Conservation (phyloP, 1,139 yeast genomes). For the Blastobotrys proliferans region DNA sequence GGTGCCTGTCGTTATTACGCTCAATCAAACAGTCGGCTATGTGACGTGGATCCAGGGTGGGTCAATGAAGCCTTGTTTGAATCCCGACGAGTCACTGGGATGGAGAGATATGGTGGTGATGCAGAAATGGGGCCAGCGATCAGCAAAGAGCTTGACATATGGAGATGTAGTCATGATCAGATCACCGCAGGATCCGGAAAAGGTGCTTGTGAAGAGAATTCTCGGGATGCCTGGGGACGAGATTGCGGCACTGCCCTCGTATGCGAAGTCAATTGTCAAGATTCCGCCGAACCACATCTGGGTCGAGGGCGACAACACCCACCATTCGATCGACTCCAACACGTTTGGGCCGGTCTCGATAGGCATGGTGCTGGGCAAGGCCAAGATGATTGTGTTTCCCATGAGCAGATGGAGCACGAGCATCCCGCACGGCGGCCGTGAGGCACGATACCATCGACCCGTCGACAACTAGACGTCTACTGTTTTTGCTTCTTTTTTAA, state of each 20-base stretch:
- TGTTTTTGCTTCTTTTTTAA: not conserved
- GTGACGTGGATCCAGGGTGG: constrained; percentile 75
- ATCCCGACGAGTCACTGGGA: constrained; percentile 54
- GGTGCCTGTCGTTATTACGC: constrained; percentile 74
- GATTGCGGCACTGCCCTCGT: no score
- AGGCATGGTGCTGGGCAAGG: constrained; percentile 75
- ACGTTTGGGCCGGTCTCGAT: constrained; percentile 80
- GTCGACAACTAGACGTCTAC: not conserved
- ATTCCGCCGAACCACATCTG: constrained; percentile 81
- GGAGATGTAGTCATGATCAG: constrained; percentile 77
- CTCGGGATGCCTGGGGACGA: constrained; percentile 52
- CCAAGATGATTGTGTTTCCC: constrained; percentile 65
- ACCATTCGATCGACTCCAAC: constrained; percentile 81
- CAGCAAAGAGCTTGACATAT: constrained; percentile 43
- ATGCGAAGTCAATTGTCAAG: constrained; percentile 56
- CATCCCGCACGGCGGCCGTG: constrained; percentile 32
- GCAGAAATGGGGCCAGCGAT: constrained; percentile 57
- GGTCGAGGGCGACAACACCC: constrained; percentile 89
- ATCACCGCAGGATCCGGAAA: constrained; percentile 75
- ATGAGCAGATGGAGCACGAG: constrained; percentile 42
- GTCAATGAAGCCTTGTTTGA: constrained; percentile 88
- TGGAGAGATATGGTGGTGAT: constrained; percentile 64
- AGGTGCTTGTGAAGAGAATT: constrained; percentile 69
- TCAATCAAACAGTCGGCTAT: constrained; percentile 68
- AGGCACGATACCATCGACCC: constrained; percentile 24